Evolutionary conservation across 192 early-diverging fungal genomes (phyloP), one percentile per base, ranked within the genome.

Genomic region (Chytriomyces sp.): DNA sequence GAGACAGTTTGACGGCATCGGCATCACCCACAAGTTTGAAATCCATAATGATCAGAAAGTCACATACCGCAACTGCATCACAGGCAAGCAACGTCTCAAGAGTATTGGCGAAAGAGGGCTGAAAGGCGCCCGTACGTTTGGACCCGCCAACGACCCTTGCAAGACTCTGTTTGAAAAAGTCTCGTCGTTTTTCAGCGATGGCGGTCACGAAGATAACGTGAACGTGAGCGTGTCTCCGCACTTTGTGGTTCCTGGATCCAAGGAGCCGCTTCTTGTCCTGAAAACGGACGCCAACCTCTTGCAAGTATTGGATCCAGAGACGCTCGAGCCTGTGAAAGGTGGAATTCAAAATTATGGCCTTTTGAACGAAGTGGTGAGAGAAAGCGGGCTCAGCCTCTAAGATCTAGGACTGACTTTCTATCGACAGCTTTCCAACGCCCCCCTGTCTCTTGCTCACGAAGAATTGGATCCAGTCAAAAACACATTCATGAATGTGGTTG

Each of bases 381-480:
- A n/a, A n/a, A n/a, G n/a, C n/a, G n/a, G n/a, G n/a, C n/a, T n/a
- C n/a, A n/a, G n/a, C n/a, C n/a, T 40, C 49, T 64, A 3, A 44
- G 41, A 10, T 2, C 17, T 49, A n/a, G 44, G 44, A 12, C 44
- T 49, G n/a, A n/a, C 0, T 17, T 49, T 49, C 10, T 17, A 10
- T 17, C 41, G 5, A 64, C 25, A 64, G 62, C 62, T 64, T n/a
- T 22, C 39, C 22, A 44, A 39, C 34, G 36, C 7, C 25, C 17
- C 40, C 22, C 6, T 44, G 8, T 64, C 62, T 5, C 28, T 28
- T 28, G 37, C 62, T 17, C 62, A 64, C 62, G 39, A 39, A 34
- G 62, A 64, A 41, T 64, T 41, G n/a, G 62, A 64, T 64, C 62
- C 62, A 39, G 39, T 64, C 62, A 44, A 38, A 1, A 41, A 64